phyloP scores from a whole-genome alignment of 768 basidiomycete species.

The Amanita subjunquillea region DNA sequence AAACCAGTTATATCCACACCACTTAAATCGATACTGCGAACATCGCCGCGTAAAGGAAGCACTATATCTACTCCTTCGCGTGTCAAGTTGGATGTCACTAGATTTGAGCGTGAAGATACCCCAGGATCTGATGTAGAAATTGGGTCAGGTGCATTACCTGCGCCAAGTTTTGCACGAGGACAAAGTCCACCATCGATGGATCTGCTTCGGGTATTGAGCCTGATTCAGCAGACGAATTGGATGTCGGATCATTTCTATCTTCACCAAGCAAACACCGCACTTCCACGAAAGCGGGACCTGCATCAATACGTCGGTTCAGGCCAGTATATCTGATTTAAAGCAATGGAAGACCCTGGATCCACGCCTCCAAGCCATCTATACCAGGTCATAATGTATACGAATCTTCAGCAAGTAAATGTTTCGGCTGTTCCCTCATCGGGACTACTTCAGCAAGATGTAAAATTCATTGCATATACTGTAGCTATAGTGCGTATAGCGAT shows the following conservation, averaged over 20 bases:
- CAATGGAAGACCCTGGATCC: conserved; percentile 9
- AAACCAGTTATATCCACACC: conserved; percentile 3
- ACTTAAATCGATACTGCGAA: conserved; percentile 8
- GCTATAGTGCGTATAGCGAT: too few species aligned
- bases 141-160: neutral
- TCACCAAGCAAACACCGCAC: neutral
- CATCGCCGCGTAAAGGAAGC: conserved; percentile 7
- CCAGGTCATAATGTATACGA: neutral
- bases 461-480: too few species aligned
- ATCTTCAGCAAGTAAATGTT: neutral
- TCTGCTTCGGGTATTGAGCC: neutral
- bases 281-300: neutral
- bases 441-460: too few species aligned
- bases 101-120: neutral
- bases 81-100: neutral
- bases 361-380: neutral
- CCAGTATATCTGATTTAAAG: conserved; percentile 10
- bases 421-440: neutral
- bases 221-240: neutral
- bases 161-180: neutral
- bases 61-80: conserved; percentile 1
- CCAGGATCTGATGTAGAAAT: conserved; percentile 2
- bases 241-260: neutral
- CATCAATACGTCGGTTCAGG: conserved; percentile 5
- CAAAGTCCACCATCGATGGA: neutral